phyloP scores from a whole-genome alignment of 371 early-diverging fungal species.

The Apophysomyces ossiformis region DNA sequence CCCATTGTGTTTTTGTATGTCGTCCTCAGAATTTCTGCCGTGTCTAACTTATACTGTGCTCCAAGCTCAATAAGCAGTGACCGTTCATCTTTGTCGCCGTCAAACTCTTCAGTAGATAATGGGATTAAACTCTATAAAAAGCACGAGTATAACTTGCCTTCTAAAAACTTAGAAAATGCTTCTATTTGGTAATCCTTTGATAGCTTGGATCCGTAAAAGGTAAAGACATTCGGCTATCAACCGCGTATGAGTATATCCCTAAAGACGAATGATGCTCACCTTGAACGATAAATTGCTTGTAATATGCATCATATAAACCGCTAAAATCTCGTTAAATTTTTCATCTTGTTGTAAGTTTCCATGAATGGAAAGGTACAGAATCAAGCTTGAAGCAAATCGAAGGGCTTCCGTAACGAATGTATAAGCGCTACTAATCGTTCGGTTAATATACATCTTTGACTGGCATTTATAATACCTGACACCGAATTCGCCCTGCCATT shows the following conservation, averaged over 20 bases:
- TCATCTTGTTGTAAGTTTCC: slow-evolving; percentile 16
- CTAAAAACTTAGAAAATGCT: slow-evolving; percentile 28
- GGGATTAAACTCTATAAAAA: neutral
- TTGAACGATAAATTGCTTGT: slow-evolving; percentile 1
- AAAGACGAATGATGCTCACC: neutral
- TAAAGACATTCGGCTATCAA: slow-evolving; percentile 23
- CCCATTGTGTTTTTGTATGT: neutral
- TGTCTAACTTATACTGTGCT: slow-evolving; percentile 21
- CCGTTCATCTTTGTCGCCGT: slow-evolving; percentile 30
- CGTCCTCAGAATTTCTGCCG: neutral
- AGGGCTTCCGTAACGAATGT: slow-evolving; percentile 5
- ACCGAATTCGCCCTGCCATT: slow-evolving; percentile 2
- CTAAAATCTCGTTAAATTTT: slow-evolving; percentile 17
- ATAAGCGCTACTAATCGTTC: neutral
- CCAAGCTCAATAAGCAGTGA: slow-evolving; percentile 24
- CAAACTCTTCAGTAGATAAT: slow-evolving; percentile 18
- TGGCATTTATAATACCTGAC: neutral
- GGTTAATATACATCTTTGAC: neutral
- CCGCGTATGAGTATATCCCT: neutral
- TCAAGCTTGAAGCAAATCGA: slow-evolving; percentile 23
- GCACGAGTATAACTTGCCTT: slow-evolving; percentile 15
- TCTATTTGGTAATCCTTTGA: slow-evolving; percentile 19
- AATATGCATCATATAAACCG: slow-evolving; percentile 21
- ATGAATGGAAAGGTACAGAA: slow-evolving; percentile 26
- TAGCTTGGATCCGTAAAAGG: slow-evolving; percentile 26